These are phyloP conservation scores for Parastagonospora avenae DNA, from an alignment of 2,329 filamentous ascomycete genomes.

Conservation along the genomic window DNA sequence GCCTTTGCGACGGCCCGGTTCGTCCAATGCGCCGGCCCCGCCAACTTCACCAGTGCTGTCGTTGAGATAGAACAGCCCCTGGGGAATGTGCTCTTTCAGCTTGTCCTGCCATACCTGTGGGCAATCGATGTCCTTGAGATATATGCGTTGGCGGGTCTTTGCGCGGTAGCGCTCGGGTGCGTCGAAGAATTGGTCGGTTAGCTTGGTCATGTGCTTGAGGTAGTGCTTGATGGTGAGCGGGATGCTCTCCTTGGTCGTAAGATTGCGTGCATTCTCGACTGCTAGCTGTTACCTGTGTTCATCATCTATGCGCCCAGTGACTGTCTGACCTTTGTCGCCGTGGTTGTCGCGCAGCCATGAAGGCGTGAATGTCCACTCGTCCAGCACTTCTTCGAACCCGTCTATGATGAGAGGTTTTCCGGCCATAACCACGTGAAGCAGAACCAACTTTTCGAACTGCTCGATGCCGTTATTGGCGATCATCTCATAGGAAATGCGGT, in stretches of 20 bases:
- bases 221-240: conserved; percentile 91
- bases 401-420: conserved; percentile 91
- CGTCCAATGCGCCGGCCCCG: conserved; percentile 61
- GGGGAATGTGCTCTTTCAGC: conserved; percentile 76
- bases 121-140: conserved; percentile 97
- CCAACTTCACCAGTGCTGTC: conserved; percentile 68
- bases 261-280: conserved; percentile 87
- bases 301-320: conserved; percentile 19
- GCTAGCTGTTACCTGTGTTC: conserved; percentile 19
- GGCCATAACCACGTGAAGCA: conserved; percentile 79
- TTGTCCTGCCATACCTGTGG: conserved; percentile 84
- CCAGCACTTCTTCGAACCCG: conserved; percentile 78
- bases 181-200: conserved; percentile 78
- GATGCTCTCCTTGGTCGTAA: conserved; percentile 73
- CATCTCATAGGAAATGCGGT: conserved; percentile 77
- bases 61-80: conserved; percentile 87
- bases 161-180: conserved; percentile 76
- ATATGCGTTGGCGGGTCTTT: conserved; percentile 81
- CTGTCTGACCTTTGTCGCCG: conserved; percentile 72
- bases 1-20: conserved; percentile 55
- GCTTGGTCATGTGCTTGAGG: conserved; percentile 80
- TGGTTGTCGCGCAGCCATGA: conserved; percentile 81
- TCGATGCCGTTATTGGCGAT: conserved; percentile 77
- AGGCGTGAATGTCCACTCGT: conserved; percentile 76
- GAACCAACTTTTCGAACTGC: conserved; percentile 83